Evolutionary conservation across 202 grass and related monocot genomes (phyloP).

Genomic region (Zoysia matrella): DNA sequence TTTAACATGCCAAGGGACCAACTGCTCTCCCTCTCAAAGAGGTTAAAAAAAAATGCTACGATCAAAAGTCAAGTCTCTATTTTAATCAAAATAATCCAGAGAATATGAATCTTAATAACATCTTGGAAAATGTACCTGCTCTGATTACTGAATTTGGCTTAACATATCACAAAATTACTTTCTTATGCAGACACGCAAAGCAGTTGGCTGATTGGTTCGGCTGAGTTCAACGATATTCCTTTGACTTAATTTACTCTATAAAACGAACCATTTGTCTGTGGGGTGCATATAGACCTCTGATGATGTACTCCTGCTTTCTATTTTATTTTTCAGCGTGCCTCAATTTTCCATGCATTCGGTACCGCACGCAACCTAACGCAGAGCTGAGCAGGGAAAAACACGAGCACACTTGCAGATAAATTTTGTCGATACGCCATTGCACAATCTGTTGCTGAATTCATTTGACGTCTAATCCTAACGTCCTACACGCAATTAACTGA

Average conservation of each 20-base stretch:
- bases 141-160: neutral
- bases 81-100: neutral
- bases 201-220: neutral
- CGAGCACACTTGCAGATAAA: constrained; percentile 1
- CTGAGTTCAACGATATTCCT: neutral
- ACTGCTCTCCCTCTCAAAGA: neutral
- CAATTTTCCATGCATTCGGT: neutral
- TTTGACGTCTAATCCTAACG: neutral
- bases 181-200: neutral
- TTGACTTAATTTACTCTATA: neutral
- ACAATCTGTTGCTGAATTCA: neutral
- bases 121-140: neutral
- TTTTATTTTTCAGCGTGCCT: neutral
- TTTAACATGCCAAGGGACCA: neutral
- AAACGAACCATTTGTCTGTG: neutral
- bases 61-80: constrained; percentile 8
- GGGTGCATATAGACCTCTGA: neutral
- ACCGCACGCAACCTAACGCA: neutral
- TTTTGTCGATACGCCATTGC: too few relatives aligned
- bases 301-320: neutral
- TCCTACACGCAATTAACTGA: neutral
- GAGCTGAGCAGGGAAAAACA: neutral
- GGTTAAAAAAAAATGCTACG: neutral
- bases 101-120: neutral
- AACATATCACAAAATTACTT: neutral